Evolutionary conservation across 805 yeast species (phyloP), one percentile per base, ranked within the genome.

Genomic region (Candida golubevii): DNA sequence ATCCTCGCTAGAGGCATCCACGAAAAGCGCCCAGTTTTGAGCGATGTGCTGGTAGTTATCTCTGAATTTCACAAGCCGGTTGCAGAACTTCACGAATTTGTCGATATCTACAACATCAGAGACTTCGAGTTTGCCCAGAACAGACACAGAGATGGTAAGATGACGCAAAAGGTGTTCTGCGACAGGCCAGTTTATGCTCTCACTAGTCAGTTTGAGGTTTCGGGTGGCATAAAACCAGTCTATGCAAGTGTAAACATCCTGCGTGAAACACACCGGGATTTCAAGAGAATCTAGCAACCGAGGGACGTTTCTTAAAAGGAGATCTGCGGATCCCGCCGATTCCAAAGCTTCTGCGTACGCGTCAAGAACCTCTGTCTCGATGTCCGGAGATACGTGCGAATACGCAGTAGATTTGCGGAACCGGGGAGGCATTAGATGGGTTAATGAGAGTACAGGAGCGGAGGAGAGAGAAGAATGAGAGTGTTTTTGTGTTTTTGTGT

Each of bases 71-170:
- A 70, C 42, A 14, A 71, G 56, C 38, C 59, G 58, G 35, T 50
- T 55, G 35, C 55, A 48, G 43, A 63, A 58, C 15, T 36, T 33
- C 12, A 68, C 56, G 26, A 71, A 55, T 50, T 70, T 71, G 42
- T 70, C 74, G 26, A 71, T 58, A 47, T 71, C 75, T 12, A 71
- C 56, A 5, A 71, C 60, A 46, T 71, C 76, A 7, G 70, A 55
- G 8, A 65, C 57, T 18, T 61, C 64, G 26, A 46, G 46, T 1
- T 50, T 35, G 13, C 48, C 49, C 7, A 38, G 38, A 13, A 46
- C 32, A 4, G 47, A 41, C 3, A 55, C 39, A 2, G 66, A 56
- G 18, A 71, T 56, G 4, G 74, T 68, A 28, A 54, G 59, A 8
- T 58, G 57, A 37, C 53, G 49, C 15, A 67, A 48, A n/a, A 67